Base-by-base conservation (phyloP, 2,329 filamentous ascomycete genomes). In the Dactylellina cionopaga region DNA sequence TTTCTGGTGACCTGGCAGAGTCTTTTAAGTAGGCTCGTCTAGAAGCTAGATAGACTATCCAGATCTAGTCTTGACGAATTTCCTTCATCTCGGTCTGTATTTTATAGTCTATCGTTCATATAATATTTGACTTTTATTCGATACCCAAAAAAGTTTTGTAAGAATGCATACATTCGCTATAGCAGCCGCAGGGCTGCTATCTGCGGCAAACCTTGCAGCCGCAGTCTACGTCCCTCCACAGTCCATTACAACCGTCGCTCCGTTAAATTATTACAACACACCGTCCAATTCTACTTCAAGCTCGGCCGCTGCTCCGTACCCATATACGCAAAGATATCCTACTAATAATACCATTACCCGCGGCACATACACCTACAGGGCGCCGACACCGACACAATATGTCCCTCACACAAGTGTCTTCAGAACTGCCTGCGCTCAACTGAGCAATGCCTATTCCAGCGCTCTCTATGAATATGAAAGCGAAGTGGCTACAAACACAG, bases 1-100 rank as follows among this genome's bases (percentile, higher is more conserved):
- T 33, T 47, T 33, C 29, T 33, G 39, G 29, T n/a, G 44, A 66
- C 51, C 24, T 35, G 24, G 51, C 9, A 58, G 46, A 49, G 52
- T 52, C n/a, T n/a, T 66, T 66, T 58, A 58, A 51, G 33, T 66
- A 66, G 62, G 29, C 15, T 58, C 39, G 1, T 22, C 62, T 29
- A 27, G 51, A 11, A 58, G 49, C 37, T 19, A 10, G 31, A 47
- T n/a, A n/a, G n/a, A n/a, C n/a, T n/a, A n/a, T n/a, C n/a, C n/a
- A 33, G 46, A 11, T 10, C 46, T 4, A 17, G 17, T 5, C 22
- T 58, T 66, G 22, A 35, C 39, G 27, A 39, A 44, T 52, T 49
- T 56, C 44, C 39, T 71, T 37, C 6, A 13, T 25, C 31, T 35
- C 43, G 35, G 25, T 31, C 19, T 37, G 29, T 27, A 15, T 31